Percentiles rank a stretch among this genome's conserved stretches.
Conservation (phyloP, 1,284 basidiomycete species). For the Ustilago xerochloae region DNA sequence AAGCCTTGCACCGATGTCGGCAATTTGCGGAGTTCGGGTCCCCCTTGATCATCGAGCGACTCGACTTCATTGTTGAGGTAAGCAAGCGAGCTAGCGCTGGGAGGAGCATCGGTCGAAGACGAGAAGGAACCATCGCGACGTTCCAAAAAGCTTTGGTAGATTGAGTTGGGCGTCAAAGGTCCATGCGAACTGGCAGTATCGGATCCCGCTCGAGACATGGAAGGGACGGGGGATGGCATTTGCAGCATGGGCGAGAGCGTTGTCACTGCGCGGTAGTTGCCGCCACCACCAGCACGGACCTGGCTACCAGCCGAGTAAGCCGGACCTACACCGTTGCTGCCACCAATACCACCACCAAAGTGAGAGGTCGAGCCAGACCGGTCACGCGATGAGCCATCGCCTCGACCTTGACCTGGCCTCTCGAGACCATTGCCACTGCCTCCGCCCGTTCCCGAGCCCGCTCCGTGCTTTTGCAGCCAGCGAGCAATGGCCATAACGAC, state of each 20-base stretch:
- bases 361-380: conserved; percentile 32
- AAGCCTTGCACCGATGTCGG: conserved; percentile 10
- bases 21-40: conserved; percentile 9
- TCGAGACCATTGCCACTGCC: conserved; percentile 29
- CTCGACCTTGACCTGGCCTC: conserved; percentile 27
- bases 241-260: conserved; percentile 24
- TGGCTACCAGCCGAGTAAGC: conserved; percentile 5
- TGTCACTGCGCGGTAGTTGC: conserved; percentile 20
- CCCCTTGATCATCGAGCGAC: conserved; percentile 18
- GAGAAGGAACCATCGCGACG: conserved; percentile 41
- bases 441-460: conserved; percentile 16
- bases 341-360: conserved; percentile 6
- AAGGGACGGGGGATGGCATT: conserved; percentile 41
- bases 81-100: conserved; percentile 14
- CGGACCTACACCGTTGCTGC: conserved; percentile 23
- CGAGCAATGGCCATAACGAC: conserved; percentile 57
- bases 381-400: conserved; percentile 31
- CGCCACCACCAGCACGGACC: conserved; percentile 10
- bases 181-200: conserved; percentile 46
- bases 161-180: conserved; percentile 42
- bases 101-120: conserved; percentile 22
- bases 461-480: conserved; percentile 52
- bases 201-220: conserved; percentile 44
- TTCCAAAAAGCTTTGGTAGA: conserved; percentile 44
- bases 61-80: conserved; percentile 24